A percentile compares a stretch with the other conserved stretches of the same genome.
Evolutionary conservation across 2,329 filamentous ascomycete species (phyloP).

Genomic region (Apiospora koreana): DNA sequence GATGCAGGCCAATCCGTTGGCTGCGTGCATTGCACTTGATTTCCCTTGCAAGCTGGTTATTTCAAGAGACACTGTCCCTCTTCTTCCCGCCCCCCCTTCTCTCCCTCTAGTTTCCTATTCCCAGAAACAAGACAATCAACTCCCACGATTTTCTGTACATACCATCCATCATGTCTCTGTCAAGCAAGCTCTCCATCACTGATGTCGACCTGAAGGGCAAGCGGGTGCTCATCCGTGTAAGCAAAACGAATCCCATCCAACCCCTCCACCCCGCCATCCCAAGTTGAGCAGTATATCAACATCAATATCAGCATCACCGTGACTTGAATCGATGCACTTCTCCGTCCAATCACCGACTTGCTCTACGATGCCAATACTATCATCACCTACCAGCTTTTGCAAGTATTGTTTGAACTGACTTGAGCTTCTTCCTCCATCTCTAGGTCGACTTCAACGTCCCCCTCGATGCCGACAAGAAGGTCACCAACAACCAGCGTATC

Average conservation of each 20-base stretch:
- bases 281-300: neutral
- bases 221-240: slow-evolving; percentile 93
- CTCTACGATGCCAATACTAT: neutral
- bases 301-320: neutral
- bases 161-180: slow-evolving; percentile 81
- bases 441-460: slow-evolving; percentile 99
- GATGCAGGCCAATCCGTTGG: neutral
- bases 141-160: neutral
- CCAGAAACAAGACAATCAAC: neutral
- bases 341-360: slow-evolving; percentile 15
- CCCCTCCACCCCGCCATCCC: slow-evolving; percentile 1
- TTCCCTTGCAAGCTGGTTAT: neutral
- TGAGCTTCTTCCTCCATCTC: neutral
- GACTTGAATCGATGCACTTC: slow-evolving; percentile 10
- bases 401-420: slow-evolving; percentile 21
- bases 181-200: slow-evolving; percentile 95
- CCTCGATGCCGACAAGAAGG: slow-evolving; percentile 86
- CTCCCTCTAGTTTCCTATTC: neutral
- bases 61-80: neutral
- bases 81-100: neutral
- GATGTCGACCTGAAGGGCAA: slow-evolving; percentile 98
- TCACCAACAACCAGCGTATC: slow-evolving; percentile 99
- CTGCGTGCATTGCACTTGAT: neutral
- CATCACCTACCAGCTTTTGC: neutral
- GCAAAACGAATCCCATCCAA: slow-evolving; percentile 32